Evolutionary conservation across 768 basidiomycete species (phyloP).

Genomic region (Auriscalpium vulgare): DNA sequence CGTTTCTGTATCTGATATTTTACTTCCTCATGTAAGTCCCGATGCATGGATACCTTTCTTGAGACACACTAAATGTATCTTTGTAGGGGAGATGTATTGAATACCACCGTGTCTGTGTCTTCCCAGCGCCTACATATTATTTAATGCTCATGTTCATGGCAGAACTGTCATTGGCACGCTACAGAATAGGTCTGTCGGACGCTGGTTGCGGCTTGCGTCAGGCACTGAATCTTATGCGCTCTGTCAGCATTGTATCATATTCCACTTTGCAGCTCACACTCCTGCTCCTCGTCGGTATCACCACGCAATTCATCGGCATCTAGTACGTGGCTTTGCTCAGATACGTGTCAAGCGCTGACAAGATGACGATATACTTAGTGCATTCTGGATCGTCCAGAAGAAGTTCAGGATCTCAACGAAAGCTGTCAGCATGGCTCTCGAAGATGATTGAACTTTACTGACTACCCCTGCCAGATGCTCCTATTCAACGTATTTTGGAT

Average conservation of each 20-base stretch:
- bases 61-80: neutral
- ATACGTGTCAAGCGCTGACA: neutral
- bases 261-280: conserved; percentile 66
- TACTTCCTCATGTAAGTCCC: conserved; percentile 63
- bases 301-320: conserved; percentile 57
- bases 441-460: neutral
- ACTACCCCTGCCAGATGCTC: conserved; percentile 44
- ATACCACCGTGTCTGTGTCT: conserved; percentile 59
- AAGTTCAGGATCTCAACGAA: conserved; percentile 57
- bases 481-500: conserved; percentile 69
- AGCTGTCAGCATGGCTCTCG: conserved; percentile 27
- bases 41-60: neutral
- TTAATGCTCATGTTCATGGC: conserved; percentile 1
- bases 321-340: conserved; percentile 36
- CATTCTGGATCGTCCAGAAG: conserved; percentile 66
- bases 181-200: conserved; percentile 48
- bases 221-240: neutral
- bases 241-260: conserved; percentile 53
- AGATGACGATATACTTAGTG: conserved; percentile 25
- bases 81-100: conserved; percentile 63
- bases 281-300: conserved; percentile 58
- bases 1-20: conserved; percentile 65
- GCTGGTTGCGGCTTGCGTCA: neutral
- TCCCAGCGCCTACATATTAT: neutral
- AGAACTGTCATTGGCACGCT: conserved; percentile 67